Evolutionary conservation across 2,329 filamentous ascomycete genomes (phyloP).

Genomic region (Colletotrichum australisinense): DNA sequence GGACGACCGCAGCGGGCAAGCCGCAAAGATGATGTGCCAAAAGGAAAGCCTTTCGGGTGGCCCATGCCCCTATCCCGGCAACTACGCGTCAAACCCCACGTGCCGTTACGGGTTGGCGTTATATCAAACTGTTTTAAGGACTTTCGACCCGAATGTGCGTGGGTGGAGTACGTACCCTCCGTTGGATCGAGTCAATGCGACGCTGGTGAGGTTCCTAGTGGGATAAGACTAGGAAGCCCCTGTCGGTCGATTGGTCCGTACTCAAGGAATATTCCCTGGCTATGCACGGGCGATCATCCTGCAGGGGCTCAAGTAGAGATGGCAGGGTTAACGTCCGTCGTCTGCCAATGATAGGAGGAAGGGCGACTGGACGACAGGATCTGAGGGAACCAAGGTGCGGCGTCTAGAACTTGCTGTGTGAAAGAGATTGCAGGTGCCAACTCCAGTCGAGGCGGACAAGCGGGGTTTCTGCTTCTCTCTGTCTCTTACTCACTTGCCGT

Average conservation of each 20-base stretch:
- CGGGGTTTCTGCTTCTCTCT: neutral
- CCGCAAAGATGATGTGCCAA: neutral
- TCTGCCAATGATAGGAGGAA: neutral
- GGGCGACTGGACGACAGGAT: neutral
- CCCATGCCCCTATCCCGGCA: neutral
- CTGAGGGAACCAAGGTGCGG: neutral
- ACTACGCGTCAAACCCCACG: conserved; percentile 26
- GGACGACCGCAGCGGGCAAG: neutral
- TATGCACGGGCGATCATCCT: conserved; percentile 25
- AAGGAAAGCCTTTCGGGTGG: neutral
- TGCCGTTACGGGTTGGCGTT: conserved; percentile 21
- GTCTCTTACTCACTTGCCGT: neutral
- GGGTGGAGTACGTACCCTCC: neutral
- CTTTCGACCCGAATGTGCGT: conserved; percentile 1
- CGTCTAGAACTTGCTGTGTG: conserved; percentile 4
- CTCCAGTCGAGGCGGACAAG: neutral
- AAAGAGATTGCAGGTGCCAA: conserved; percentile 20
- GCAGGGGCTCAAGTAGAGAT: neutral
- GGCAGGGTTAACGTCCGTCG: neutral
- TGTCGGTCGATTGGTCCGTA: conserved; percentile 12
- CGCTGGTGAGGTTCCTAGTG: neutral
- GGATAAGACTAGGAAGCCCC: neutral
- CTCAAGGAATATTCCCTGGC: neutral
- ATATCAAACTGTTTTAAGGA: conserved; percentile 24
- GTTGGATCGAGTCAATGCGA: conserved; percentile 22